A percentile compares a stretch with the other conserved stretches of the same genome.
phyloP scores from a whole-genome alignment of 352 stramenopile genomes.

The Pythium vanterpoolii region DNA sequence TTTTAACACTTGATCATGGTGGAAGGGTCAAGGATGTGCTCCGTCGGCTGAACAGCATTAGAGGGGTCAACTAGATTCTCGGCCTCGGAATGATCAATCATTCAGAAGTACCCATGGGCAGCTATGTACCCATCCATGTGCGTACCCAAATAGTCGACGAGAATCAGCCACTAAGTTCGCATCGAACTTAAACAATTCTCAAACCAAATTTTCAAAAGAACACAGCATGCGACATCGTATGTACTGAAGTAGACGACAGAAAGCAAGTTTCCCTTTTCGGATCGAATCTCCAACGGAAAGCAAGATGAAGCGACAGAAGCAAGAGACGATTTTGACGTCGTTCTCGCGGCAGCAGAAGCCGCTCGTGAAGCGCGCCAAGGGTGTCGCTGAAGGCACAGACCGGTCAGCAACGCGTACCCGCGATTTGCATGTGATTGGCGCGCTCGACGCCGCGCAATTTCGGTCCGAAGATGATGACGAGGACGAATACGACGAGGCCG shows the following conservation, averaged over 20 bases:
- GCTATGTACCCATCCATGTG: no score
- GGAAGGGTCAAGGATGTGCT: no score
- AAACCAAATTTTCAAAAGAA: no score
- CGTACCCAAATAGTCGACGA: no score
- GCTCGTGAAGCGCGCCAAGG: slow-evolving; percentile 25
- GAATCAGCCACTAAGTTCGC: no score
- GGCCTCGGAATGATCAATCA: no score
- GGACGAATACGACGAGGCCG: slow-evolving; percentile 6
- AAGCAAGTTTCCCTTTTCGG: background rate
- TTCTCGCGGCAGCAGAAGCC: slow-evolving; percentile 33
- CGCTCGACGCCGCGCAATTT: slow-evolving; percentile 1
- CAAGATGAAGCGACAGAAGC: slow-evolving; percentile 30
- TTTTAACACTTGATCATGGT: no score
- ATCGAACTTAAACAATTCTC: slow-evolving; percentile 1
- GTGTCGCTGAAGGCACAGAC: background rate
- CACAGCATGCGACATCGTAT: no score
- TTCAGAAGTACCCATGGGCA: no score
- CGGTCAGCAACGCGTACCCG: background rate
- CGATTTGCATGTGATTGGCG: slow-evolving; percentile 6
- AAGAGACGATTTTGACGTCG: slow-evolving; percentile 23
- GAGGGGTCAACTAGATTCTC: no score
- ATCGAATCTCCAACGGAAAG: background rate
- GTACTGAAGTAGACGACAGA: no score
- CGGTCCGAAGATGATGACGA: background rate
- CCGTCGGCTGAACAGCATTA: no score